Base-by-base conservation (phyloP, 192 early-diverging fungal genomes). In the Umbelopsis sp. region DNA sequence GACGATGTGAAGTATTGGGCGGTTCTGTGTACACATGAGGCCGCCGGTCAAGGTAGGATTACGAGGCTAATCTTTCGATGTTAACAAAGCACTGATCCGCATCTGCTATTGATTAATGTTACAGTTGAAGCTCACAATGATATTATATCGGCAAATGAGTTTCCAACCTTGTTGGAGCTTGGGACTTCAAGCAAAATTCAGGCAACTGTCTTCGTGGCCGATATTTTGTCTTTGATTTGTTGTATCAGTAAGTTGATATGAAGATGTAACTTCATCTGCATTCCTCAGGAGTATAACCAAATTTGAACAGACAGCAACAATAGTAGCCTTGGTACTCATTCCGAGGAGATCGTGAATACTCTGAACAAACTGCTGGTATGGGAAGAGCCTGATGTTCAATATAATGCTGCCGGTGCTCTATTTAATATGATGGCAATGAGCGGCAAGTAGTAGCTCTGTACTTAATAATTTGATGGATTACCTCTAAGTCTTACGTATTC, bases 1-100 rank as follows among this genome's bases (percentile, higher is more conserved):
- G 86, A 85, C 9, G 91, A 93, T 70, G 83, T 86, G n/a, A 82
- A 84, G n/a, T 91, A 91, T 48, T 93, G 92, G 92, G 82, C 91
- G 2, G 69, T 91, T 47, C 77, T 87, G 7, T 74, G 81, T 45
- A 74, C 78, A 2, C 78, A 80, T 35, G 82, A 76, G 20, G 78
- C 82, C 20, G 80, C 74, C 46, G 68, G 67, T 21, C 76, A 77
- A 77, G 75, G 75, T 76, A 69, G 8, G 9, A 27, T 46, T 22
- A 64, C 20, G 21, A 23, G 13, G 15, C 0, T 20, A 49, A 16
- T 21, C 15, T 49, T 49, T 16, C n/a, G 5, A 33, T 61, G 30
- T 10, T 35, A 12, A 12, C 13, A 61, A 1, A 61, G 7, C 16
- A 18, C 25, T 6, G 15, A 35, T 18, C 13, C 33, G 33, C 3